A percentile compares a stretch with the other conserved stretches of the same genome.
Conservation (phyloP, 768 basidiomycete species). For the Suillus subaureus region DNA sequence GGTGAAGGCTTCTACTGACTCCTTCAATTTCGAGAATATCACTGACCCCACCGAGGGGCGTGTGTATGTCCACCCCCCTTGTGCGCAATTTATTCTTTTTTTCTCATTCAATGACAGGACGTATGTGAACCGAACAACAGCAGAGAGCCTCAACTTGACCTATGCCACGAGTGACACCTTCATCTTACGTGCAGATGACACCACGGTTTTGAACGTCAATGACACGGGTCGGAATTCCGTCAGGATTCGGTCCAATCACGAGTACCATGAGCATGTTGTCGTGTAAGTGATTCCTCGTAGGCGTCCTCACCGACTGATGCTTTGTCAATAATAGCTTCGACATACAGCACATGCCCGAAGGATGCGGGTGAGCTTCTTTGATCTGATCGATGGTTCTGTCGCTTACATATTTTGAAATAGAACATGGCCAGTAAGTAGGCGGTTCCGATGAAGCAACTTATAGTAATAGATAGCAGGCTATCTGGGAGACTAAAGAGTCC, state of each 20-base stretch:
- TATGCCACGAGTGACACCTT: conserved; percentile 29
- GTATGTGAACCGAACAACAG: conserved; percentile 30
- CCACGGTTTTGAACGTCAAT: conserved; percentile 20
- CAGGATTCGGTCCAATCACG: conserved; percentile 27
- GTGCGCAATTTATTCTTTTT: neutral
- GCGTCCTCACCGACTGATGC: neutral
- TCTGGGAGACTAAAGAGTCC: conserved; percentile 1
- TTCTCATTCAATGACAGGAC: conserved; percentile 15
- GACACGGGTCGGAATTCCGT: conserved; percentile 33
- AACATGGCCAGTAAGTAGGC: conserved; percentile 26
- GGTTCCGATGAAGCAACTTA: no score
- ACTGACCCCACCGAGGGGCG: conserved; percentile 68
- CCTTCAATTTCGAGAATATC: conserved; percentile 51
- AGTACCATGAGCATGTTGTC: conserved; percentile 19
- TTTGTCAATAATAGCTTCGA: conserved; percentile 25
- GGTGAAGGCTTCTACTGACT: conserved; percentile 51
- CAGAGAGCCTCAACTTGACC: conserved; percentile 32
- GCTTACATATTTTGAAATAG: conserved; percentile 12
- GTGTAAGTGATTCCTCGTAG: conserved; percentile 18
- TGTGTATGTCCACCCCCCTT: conserved; percentile 47
- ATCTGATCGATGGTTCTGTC: neutral
- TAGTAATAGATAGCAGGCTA: conserved; percentile 9
- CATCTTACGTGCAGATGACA: conserved; percentile 33
- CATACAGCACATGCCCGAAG: conserved; percentile 33
- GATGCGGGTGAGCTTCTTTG: conserved; percentile 27